Conservation (phyloP, 352 stramenopile species). For the Phytophthora podocarpi region DNA sequence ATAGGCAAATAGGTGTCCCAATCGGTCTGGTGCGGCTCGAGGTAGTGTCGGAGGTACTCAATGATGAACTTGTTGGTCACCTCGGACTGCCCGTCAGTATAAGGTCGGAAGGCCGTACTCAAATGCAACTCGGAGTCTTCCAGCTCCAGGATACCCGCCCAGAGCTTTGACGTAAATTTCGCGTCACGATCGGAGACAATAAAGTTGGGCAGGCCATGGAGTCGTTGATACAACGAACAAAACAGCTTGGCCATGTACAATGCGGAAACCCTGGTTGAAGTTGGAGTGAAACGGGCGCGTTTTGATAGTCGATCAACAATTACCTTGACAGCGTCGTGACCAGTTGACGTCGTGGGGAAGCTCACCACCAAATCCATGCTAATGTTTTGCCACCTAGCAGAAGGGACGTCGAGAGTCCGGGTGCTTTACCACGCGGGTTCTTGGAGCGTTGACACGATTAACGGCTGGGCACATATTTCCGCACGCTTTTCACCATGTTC, state of each 20-base stretch:
- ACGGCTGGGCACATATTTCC: constrained; percentile 12
- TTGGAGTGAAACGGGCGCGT: constrained; percentile 13
- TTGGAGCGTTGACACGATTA: constrained; percentile 22
- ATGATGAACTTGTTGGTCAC: constrained; percentile 15
- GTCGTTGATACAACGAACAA: neutral
- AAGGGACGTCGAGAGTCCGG: constrained; percentile 7
- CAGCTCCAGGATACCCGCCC: neutral
- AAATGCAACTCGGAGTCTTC: neutral
- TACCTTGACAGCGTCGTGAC: constrained; percentile 11
- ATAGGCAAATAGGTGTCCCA: no score
- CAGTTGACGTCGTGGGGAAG: neutral
- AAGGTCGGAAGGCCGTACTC: constrained; percentile 5
- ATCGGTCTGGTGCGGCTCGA: constrained; percentile 4
- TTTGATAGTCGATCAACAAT: constrained; percentile 16
- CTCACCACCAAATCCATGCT: constrained; percentile 24
- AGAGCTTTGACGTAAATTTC: constrained; percentile 8
- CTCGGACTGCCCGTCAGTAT: constrained; percentile 5
- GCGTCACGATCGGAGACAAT: constrained; percentile 2
- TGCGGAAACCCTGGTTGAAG: neutral
- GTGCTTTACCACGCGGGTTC: neutral
- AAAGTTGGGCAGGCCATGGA: neutral
- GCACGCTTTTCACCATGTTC: constrained; percentile 7
- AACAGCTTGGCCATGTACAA: neutral
- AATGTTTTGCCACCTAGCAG: constrained; percentile 9
- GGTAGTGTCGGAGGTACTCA: constrained; percentile 4